Conservation (phyloP, 2,329 filamentous ascomycete species). For the Orbilia quercus region DNA sequence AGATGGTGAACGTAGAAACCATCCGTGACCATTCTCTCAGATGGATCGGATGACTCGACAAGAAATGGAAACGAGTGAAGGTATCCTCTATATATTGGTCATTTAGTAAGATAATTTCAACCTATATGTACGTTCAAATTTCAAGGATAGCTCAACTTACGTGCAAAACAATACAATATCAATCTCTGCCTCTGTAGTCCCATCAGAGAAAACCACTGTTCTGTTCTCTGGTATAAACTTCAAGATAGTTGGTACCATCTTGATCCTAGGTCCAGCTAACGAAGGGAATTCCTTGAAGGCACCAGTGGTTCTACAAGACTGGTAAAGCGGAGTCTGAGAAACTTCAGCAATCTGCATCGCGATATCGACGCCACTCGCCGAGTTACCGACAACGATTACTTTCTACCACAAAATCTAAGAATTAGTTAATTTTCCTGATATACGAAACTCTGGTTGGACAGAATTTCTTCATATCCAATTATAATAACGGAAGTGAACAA, state of each 20-base stretch:
- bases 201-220: conserved; percentile 75
- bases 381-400: conserved; percentile 84
- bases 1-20: conserved; percentile 77
- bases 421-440: neutral
- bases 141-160: conserved; percentile 11
- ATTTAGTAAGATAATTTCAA: neutral
- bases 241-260: conserved; percentile 68
- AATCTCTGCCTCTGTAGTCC: conserved; percentile 73
- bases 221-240: conserved; percentile 69
- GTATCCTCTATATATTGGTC: conserved; percentile 70
- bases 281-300: conserved; percentile 61
- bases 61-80: conserved; percentile 85
- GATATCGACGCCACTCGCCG: conserved; percentile 86
- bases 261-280: conserved; percentile 66
- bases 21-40: conserved; percentile 71
- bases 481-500: neutral
- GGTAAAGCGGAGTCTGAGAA: conserved; percentile 72
- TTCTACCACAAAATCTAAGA: conserved; percentile 64
- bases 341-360: conserved; percentile 76
- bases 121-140: neutral
- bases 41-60: conserved; percentile 61
- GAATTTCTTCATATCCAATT: no score
- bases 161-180: conserved; percentile 88
- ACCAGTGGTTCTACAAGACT: conserved; percentile 71
- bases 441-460: no score